Conservation (phyloP, 495 filamentous ascomycete genomes). For the Penicillium goetzii region DNA sequence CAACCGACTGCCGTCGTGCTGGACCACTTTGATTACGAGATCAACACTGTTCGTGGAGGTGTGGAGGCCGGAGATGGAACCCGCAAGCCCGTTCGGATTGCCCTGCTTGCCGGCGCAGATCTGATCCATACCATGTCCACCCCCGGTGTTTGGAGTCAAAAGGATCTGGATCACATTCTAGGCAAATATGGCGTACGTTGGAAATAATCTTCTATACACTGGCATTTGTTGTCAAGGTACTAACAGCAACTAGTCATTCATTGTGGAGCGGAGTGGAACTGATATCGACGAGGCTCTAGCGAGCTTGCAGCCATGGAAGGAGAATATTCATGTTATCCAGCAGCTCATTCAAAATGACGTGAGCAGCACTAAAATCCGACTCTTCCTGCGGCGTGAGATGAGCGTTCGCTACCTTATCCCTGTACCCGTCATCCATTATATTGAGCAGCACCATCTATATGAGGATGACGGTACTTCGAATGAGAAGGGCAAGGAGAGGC, state of each 20-base stretch:
- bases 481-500: conserved; percentile 46
- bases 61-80: conserved; percentile 67
- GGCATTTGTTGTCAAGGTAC: not conserved
- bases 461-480: conserved; percentile 59
- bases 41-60: conserved; percentile 77
- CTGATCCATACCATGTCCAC: conserved; percentile 85
- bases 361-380: conserved; percentile 83
- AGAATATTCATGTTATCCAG: conserved; percentile 85
- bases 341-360: conserved; percentile 92
- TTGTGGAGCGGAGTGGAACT: conserved; percentile 87
- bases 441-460: conserved; percentile 74
- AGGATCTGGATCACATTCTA: conserved; percentile 87
- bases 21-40: conserved; percentile 86
- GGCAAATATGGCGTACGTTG: conserved; percentile 69
- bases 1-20: conserved; percentile 86
- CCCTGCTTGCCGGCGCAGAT: conserved; percentile 80
- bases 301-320: conserved; percentile 69
- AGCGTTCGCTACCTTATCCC: conserved; percentile 71
- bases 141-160: conserved; percentile 75
- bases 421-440: conserved; percentile 73
- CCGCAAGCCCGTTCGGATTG: conserved; percentile 64
- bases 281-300: conserved; percentile 83
- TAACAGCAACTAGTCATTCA: conserved; percentile 62
- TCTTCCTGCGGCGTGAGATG: conserved; percentile 81
- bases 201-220: too few species aligned